These are phyloP conservation scores for Silene latifolia DNA, from an alignment of 148 eudicot genomes.

Conservation along the genomic window DNA sequence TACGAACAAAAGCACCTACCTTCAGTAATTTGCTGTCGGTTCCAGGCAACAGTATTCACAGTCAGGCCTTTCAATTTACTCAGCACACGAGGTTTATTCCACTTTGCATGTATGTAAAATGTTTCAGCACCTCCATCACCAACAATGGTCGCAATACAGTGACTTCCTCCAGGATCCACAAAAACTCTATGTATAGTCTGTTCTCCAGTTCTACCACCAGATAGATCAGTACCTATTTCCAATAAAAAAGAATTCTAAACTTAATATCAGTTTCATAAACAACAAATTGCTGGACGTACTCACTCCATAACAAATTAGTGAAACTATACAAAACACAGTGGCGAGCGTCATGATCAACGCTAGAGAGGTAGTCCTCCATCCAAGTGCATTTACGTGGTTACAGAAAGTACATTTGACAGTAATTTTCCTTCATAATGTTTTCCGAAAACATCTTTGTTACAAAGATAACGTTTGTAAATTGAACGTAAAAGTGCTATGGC, in stretches of 20 bases:
- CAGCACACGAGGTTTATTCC: conserved; percentile 80
- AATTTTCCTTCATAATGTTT: not conserved
- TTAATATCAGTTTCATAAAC: not conserved
- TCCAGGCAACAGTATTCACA: conserved; percentile 96
- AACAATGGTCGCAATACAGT: conserved; percentile 85
- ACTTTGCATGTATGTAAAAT: conserved; percentile 84
- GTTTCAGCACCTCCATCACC: conserved; percentile 93
- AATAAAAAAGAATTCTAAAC: not conserved
- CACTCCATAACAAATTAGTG: not conserved
- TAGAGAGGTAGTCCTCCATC: not conserved
- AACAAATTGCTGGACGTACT: not conserved
- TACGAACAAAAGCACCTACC: conserved; percentile 33
- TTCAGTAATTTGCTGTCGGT: conserved; percentile 85
- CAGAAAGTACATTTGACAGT: not conserved
- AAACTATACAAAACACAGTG: not conserved
- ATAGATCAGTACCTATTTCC: conserved; percentile 74
- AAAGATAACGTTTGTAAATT: no score
- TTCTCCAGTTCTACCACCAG: conserved; percentile 82
- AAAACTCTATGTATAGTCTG: conserved; percentile 88
- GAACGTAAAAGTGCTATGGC: not conserved
- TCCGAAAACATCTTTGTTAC: not conserved
- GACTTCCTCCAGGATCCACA: conserved; percentile 97
- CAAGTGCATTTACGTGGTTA: not conserved
- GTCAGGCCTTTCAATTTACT: conserved; percentile 74
- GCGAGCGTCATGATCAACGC: not conserved